Percentiles rank a stretch among this genome's conserved stretches.
These are phyloP conservation scores for Xylaria sp. DNA, from an alignment of 2,329 filamentous ascomycete species.

Conservation along the genomic window DNA sequence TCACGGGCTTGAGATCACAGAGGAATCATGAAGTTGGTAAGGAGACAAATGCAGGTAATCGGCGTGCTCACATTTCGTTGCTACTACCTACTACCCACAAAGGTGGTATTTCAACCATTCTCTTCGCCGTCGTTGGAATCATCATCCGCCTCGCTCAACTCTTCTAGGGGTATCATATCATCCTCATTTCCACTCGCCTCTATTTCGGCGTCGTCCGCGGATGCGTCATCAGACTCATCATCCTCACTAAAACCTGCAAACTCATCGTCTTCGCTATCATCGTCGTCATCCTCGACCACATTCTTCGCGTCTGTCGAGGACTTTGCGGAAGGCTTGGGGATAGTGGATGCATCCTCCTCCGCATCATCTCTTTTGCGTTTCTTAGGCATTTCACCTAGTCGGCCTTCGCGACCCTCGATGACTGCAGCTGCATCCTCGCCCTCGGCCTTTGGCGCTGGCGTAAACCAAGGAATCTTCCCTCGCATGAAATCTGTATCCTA, in stretches of 20 bases:
- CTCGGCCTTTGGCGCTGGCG: constrained; percentile 70
- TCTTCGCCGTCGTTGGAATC: constrained; percentile 43
- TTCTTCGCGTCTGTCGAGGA: constrained; percentile 37
- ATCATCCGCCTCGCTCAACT: constrained; percentile 41
- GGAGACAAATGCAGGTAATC: constrained; percentile 13
- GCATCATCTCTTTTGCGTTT: constrained; percentile 71
- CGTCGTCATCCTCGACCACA: constrained; percentile 43
- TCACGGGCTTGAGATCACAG: not conserved
- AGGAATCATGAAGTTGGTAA: not conserved
- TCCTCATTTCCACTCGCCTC: constrained; percentile 44
- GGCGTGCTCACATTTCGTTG: constrained; percentile 22
- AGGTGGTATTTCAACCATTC: constrained; percentile 33
- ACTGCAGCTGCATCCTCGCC: constrained; percentile 53
- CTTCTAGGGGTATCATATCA: constrained; percentile 53
- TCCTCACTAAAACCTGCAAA: constrained; percentile 43
- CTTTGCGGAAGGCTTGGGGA: constrained; percentile 34
- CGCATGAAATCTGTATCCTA: constrained; percentile 74
- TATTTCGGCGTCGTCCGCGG: constrained; percentile 31
- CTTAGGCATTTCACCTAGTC: constrained; percentile 84
- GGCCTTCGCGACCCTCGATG: constrained; percentile 75
- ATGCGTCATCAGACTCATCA: constrained; percentile 43
- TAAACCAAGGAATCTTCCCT: constrained; percentile 97
- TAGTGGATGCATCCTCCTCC: constrained; percentile 46
- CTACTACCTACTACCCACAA: constrained; percentile 27
- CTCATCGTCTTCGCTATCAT: constrained; percentile 49